These are phyloP conservation scores for Berkeleyomyces rouxiae DNA, from an alignment of 2,329 filamentous ascomycete genomes.

Conservation along the genomic window DNA sequence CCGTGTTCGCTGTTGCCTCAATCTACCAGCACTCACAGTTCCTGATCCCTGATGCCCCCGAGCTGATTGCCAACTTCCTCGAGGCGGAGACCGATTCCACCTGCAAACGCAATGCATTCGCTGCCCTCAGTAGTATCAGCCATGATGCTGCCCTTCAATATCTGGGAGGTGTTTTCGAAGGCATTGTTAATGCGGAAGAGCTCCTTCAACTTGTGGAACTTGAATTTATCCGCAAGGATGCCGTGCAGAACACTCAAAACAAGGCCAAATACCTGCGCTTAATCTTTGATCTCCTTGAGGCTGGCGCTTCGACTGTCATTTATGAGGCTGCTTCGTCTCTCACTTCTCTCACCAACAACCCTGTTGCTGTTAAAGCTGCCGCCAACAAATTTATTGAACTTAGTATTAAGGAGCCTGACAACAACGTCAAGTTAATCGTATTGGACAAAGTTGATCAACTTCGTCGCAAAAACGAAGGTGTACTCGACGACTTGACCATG, in stretches of 20 bases:
- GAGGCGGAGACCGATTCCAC: slow-evolving; percentile 83
- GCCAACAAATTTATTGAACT: slow-evolving; percentile 93
- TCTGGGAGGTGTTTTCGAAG: slow-evolving; percentile 76
- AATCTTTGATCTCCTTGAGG: slow-evolving; percentile 93
- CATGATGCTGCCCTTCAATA: slow-evolving; percentile 86
- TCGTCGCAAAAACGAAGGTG: slow-evolving; percentile 72
- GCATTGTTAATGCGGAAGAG: slow-evolving; percentile 86
- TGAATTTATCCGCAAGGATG: slow-evolving; percentile 95
- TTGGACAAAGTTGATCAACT: slow-evolving; percentile 83
- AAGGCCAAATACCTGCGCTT: slow-evolving; percentile 88
- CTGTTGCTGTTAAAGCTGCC: slow-evolving; percentile 92
- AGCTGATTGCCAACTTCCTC: slow-evolving; percentile 78
- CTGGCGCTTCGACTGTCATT: slow-evolving; percentile 81
- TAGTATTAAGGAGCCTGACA: slow-evolving; percentile 93
- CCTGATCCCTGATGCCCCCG: slow-evolving; percentile 86
- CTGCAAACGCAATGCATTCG: slow-evolving; percentile 96
- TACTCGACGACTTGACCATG: slow-evolving; percentile 90
- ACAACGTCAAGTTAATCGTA: slow-evolving; percentile 98
- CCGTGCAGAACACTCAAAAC: slow-evolving; percentile 83
- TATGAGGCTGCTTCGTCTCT: slow-evolving; percentile 95
- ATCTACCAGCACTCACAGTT: slow-evolving; percentile 83
- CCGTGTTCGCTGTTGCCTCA: slow-evolving; percentile 83
- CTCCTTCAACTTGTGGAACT: slow-evolving; percentile 83
- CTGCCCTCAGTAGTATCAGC: slow-evolving; percentile 75
- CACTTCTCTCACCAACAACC: slow-evolving; percentile 85